A percentile compares a stretch with the other conserved stretches of the same genome.
Conservation (phyloP, 331 rosid species). For the Acacia concinna region DNA sequence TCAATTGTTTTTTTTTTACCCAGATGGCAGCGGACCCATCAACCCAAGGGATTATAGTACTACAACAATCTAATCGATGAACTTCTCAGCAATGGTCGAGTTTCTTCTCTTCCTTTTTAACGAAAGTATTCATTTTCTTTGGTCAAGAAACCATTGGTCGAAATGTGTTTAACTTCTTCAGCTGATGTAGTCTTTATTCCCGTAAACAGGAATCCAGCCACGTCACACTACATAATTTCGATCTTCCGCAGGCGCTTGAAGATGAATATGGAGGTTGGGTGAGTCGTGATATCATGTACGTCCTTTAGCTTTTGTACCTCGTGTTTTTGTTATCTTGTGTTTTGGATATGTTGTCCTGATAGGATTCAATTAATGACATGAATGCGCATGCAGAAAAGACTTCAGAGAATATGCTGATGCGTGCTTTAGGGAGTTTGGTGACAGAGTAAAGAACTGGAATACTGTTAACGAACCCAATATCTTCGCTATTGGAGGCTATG, state of each 20-base stretch:
- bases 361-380: not conserved
- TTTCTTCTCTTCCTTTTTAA: not conserved
- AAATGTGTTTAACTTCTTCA: not conserved
- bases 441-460: conserved; percentile 52
- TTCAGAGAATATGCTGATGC: conserved; percentile 58
- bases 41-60: conserved; percentile 68
- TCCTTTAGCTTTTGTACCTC: conserved; percentile 5
- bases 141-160: not conserved
- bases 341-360: not conserved
- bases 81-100: conserved; percentile 45
- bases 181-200: not conserved
- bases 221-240: conserved; percentile 52
- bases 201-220: conserved; percentile 59
- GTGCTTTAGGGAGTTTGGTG: conserved; percentile 68
- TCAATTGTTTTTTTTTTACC: not conserved
- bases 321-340: not conserved
- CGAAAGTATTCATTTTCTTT: conserved; percentile 15
- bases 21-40: conserved; percentile 72
- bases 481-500: conserved; percentile 37
- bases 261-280: conserved; percentile 73
- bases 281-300: conserved; percentile 49
- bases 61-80: conserved; percentile 79
- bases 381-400: conserved; percentile 52
- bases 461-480: conserved; percentile 61
- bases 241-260: conserved; percentile 68